Percentiles rank a stretch among this genome's conserved stretches.
Evolutionary conservation across 2,329 filamentous ascomycete genomes (phyloP).

Genomic region (Aureobasidium sp.): DNA sequence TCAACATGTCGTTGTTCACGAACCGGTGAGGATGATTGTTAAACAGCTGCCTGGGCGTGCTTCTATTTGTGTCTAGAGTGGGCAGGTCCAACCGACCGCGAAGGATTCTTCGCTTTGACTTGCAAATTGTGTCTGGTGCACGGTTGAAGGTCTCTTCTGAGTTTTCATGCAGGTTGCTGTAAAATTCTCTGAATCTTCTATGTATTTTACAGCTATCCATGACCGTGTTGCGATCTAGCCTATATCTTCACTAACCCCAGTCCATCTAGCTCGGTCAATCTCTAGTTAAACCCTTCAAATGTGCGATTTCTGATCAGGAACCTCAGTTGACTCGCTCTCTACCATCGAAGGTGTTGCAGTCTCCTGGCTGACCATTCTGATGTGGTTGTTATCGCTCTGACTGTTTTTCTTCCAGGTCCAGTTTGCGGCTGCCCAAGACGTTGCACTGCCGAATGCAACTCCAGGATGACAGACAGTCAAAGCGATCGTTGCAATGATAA

Average conservation of each 20-base stretch:
- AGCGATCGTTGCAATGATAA: slow-evolving; percentile 36
- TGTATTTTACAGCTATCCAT: too few species aligned
- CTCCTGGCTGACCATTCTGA: neutral
- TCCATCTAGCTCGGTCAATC: neutral
- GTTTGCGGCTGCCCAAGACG: slow-evolving; percentile 13
- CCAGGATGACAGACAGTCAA: slow-evolving; percentile 43
- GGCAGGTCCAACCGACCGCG: neutral
- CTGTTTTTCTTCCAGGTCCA: slow-evolving; percentile 17
- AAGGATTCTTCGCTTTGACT: neutral
- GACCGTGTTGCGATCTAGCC: too few species aligned
- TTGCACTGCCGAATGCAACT: slow-evolving; percentile 19
- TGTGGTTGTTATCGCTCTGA: neutral
- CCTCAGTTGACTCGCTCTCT: neutral
- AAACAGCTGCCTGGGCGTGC: neutral
- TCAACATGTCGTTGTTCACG: neutral
- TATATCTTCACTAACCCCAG: too few species aligned
- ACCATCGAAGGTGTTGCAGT: neutral
- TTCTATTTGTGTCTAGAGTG: neutral
- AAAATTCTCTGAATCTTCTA: too few species aligned
- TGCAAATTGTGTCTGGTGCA: neutral
- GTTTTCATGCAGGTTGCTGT: neutral
- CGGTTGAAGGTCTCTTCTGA: neutral
- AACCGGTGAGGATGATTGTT: neutral
- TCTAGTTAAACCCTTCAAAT: neutral
- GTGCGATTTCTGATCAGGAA: neutral